Conservation (phyloP, 2,329 filamentous ascomycete species). For the Neurospora sp. region DNA sequence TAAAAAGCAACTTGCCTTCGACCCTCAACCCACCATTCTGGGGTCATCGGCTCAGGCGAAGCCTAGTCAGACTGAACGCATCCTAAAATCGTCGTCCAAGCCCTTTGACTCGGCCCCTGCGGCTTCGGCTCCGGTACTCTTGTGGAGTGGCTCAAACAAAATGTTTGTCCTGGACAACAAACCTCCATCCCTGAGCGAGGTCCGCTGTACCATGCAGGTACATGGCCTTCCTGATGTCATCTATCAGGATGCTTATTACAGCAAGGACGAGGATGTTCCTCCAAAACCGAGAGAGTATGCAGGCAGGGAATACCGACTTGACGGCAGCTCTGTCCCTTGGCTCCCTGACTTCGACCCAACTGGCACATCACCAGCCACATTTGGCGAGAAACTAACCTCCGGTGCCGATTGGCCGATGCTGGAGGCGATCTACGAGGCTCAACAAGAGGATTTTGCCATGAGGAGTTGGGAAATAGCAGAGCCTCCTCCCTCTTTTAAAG, state of each 20-base stretch:
- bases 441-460: constrained; percentile 49
- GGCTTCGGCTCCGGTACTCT: constrained; percentile 1
- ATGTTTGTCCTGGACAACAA: constrained; percentile 23
- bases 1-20: constrained; percentile 28
- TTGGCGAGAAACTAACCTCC: constrained; percentile 39
- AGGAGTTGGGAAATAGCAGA: constrained; percentile 67
- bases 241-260: constrained; percentile 80
- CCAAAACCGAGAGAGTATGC: constrained; percentile 71
- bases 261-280: constrained; percentile 74
- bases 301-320: constrained; percentile 72
- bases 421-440: constrained; percentile 38
- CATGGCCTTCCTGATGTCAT: constrained; percentile 55
- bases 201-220: constrained; percentile 47
- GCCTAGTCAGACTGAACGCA: not conserved
- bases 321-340: constrained; percentile 66
- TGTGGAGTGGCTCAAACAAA: constrained; percentile 14
- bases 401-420: constrained; percentile 40
- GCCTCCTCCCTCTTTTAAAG: constrained; percentile 57
- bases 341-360: constrained; percentile 67
- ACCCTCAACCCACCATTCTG: constrained; percentile 11
- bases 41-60: constrained; percentile 1
- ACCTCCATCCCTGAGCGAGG: constrained; percentile 29
- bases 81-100: not conserved
- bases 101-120: not conserved
- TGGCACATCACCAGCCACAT: constrained; percentile 44